Conservation (phyloP, 306 rosid genomes). For the Glycine tomentella region DNA sequence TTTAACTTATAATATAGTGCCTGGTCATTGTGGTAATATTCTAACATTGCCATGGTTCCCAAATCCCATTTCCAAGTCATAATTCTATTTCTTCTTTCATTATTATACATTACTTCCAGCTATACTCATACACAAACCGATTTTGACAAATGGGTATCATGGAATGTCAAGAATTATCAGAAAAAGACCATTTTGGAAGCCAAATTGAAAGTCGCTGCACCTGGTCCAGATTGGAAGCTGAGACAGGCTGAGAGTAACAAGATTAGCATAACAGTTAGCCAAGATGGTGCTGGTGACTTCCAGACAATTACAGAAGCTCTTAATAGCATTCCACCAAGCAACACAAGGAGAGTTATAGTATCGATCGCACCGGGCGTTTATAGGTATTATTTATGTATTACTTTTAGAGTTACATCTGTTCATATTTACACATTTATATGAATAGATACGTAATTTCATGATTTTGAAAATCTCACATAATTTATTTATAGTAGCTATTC, state of each 20-base stretch:
- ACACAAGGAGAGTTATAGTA: constrained; percentile 60
- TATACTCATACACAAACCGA: constrained; percentile 14
- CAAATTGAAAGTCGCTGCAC: constrained; percentile 1
- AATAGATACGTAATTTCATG: too few relatives aligned
- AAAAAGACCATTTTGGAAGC: constrained; percentile 38
- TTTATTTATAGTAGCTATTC: too few relatives aligned
- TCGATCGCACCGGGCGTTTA: constrained; percentile 62
- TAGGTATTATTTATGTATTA: constrained; percentile 40
- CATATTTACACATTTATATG: too few relatives aligned
- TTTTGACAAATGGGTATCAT: constrained; percentile 63
- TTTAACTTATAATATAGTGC: too few relatives aligned
- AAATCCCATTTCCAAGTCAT: constrained; percentile 32
- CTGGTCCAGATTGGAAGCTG: constrained; percentile 51
- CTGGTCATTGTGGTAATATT: not conserved
- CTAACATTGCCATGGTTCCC: constrained; percentile 50
- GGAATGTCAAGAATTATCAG: constrained; percentile 54
- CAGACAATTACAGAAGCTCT: constrained; percentile 66
- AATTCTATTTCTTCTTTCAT: constrained; percentile 45
- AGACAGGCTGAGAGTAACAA: constrained; percentile 61
- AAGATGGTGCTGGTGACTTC: constrained; percentile 62
- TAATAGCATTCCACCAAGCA: constrained; percentile 57
- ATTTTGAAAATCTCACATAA: too few relatives aligned
- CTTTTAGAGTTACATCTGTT: too few relatives aligned
- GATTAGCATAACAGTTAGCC: constrained; percentile 55
- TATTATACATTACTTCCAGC: constrained; percentile 15